Evolutionary conservation across 768 basidiomycete species (phyloP), one percentile per base, ranked within the genome.

Genomic region (Tulasnella sp.): DNA sequence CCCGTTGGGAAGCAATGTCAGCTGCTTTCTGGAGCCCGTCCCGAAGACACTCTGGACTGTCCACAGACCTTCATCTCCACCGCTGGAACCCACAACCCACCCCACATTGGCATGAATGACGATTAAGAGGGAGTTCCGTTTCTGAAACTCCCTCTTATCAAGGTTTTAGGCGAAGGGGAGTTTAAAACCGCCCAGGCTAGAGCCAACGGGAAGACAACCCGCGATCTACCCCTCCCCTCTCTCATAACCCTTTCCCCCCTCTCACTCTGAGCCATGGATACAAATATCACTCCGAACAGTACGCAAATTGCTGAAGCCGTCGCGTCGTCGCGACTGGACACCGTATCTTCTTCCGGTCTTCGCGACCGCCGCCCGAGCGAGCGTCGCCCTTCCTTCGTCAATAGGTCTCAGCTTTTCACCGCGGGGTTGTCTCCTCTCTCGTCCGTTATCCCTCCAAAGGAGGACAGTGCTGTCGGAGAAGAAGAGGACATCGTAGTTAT

Each of bases 311-410:
- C 64, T 36, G 64, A 65, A n/a, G 64, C 64, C 22, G 39, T 65
- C 64, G 39, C 64, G 34, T 65, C 64, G 34, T n/a, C 64, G 32
- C 64, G 64, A 37, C 35, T 65, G 5, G 64, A 65, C 19, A 36
- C 64, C 36, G 64, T 65, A 2, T 36, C 39, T 1, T 26, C 12
- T 2, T 40, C 34, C n/a, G 64, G 64, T 14, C 64, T 65, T 17
- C 64, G 64, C 32, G 64, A 65, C 64, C 64, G 64, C n/a, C 64
- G 64, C 7, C 35, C 64, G 11, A 65, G 64, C 64, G 64, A 65
- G 35, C 64, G 64, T 17, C 64, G 64, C 39, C 8, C 64, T 11
- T 65, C 64, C 11, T 36, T 36, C 34, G 22, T 40, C 35, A 36
- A 36, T 17, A 17, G 64, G 12, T 19, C 64, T 8, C 64, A 36